Evolutionary conservation across 2,329 filamentous ascomycete genomes (phyloP).

Genomic region (Phialemoniopsis sp.): DNA sequence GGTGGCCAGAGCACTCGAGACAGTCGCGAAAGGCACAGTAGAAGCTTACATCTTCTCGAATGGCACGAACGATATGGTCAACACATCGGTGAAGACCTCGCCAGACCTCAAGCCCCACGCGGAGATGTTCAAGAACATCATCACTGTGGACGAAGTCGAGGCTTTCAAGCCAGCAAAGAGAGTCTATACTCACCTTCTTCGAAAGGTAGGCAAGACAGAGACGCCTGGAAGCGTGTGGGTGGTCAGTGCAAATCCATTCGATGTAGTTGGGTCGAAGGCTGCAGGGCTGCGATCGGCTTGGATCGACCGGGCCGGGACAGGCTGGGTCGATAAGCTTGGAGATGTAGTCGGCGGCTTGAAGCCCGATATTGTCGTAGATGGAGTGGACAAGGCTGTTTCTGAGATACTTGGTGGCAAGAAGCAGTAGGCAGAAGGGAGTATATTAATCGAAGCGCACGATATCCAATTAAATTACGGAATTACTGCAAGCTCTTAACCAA

Average conservation of each 20-base stretch:
- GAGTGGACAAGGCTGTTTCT: slow-evolving; percentile 53
- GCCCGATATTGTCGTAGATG: slow-evolving; percentile 50
- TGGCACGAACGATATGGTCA: slow-evolving; percentile 60
- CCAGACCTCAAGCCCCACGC: slow-evolving; percentile 46
- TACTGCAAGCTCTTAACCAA: slow-evolving; percentile 26
- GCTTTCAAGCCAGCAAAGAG: slow-evolving; percentile 63
- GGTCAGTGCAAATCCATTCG: slow-evolving; percentile 70
- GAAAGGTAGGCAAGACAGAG: slow-evolving; percentile 39
- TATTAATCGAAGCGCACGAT: too few species aligned
- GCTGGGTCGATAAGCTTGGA: slow-evolving; percentile 62
- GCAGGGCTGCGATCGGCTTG: slow-evolving; percentile 61
- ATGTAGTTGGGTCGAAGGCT: slow-evolving; percentile 60
- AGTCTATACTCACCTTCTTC: slow-evolving; percentile 56
- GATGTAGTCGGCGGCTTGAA: slow-evolving; percentile 31
- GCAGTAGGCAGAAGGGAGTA: too few species aligned
- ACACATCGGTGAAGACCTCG: slow-evolving; percentile 53
- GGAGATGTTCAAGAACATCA: slow-evolving; percentile 44
- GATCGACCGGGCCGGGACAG: slow-evolving; percentile 58
- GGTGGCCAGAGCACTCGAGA: slow-evolving; percentile 46
- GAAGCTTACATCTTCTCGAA: slow-evolving; percentile 69
- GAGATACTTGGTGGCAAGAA: slow-evolving; percentile 16
- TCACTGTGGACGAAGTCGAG: slow-evolving; percentile 57
- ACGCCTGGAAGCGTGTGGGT: slow-evolving; percentile 57
- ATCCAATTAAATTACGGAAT: too few species aligned
- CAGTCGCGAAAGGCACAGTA: slow-evolving; percentile 36